Conservation (phyloP, 1,284 basidiomycete species). For the Cryptococcus sp. region DNA sequence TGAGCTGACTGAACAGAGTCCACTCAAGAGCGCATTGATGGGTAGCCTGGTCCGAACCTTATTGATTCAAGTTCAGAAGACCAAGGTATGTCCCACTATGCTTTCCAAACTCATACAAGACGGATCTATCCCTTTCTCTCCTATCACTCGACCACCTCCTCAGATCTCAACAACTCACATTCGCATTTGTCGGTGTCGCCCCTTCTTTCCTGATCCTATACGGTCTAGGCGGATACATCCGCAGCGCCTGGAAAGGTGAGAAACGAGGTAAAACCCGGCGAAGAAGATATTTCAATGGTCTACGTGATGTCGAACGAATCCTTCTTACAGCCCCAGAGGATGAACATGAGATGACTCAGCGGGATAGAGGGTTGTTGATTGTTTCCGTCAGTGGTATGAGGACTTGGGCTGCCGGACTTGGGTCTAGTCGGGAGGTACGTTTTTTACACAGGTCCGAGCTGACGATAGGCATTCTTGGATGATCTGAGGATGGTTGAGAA, state of each 20-base stretch:
- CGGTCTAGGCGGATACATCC: conserved; percentile 57
- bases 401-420: conserved; percentile 44
- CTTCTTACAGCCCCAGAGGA: conserved; percentile 48
- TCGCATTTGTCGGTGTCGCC: conserved; percentile 94
- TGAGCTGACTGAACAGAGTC: conserved; percentile 53
- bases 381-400: conserved; percentile 47
- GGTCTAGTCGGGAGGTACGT: conserved; percentile 8
- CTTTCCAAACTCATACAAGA: conserved; percentile 51
- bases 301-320: conserved; percentile 62
- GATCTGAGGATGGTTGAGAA: conserved; percentile 82
- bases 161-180: conserved; percentile 91
- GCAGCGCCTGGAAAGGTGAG: conserved; percentile 52
- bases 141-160: conserved; percentile 84
- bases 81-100: conserved; percentile 61
- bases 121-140: conserved; percentile 82
- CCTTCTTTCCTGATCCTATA: conserved; percentile 82
- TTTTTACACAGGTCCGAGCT: no score
- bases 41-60: conserved; percentile 81
- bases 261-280: conserved; percentile 43
- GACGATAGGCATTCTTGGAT: conserved; percentile 64
- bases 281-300: conserved; percentile 47
- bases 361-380: conserved; percentile 50
- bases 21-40: conserved; percentile 71
- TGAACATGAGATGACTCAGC: conserved; percentile 46
- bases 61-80: conserved; percentile 93